These are phyloP conservation scores for Acanthamoeba castellanii DNA, from an alignment of 208 protist genomes.

Conservation along the genomic window DNA sequence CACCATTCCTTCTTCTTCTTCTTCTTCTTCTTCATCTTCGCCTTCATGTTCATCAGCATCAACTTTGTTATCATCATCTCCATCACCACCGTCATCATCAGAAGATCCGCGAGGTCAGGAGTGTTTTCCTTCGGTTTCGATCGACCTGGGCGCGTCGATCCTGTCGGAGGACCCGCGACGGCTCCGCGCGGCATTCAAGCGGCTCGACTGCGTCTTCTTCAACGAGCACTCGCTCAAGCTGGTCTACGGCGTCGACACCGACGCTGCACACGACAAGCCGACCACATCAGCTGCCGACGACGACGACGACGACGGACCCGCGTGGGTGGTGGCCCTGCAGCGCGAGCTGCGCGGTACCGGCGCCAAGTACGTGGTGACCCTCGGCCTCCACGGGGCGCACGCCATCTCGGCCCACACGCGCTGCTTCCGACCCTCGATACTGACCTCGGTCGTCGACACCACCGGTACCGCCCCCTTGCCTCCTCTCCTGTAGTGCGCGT, in stretches of 20 bases:
- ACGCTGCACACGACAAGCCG: neutral
- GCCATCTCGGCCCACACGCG: neutral
- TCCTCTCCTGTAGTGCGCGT: too few relatives aligned
- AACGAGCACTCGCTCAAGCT: conserved; percentile 4
- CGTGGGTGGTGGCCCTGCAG: neutral
- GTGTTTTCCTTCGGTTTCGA: neutral
- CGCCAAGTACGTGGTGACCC: neutral
- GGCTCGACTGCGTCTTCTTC: neutral
- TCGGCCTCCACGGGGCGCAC: neutral
- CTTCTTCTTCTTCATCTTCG: neutral
- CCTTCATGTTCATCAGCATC: too few relatives aligned
- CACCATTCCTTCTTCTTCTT: neutral
- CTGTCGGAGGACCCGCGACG: neutral
- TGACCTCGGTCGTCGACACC: neutral
- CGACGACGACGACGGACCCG: neutral
- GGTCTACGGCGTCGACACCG: neutral
- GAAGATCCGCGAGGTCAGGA: neutral
- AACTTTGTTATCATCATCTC: neutral
- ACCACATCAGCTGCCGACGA: too few relatives aligned
- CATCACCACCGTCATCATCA: neutral
- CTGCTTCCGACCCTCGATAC: neutral
- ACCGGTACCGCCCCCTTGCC: neutral
- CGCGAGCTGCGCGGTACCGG: neutral
- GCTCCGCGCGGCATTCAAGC: neutral
- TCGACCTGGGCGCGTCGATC: neutral